Conservation (phyloP, 345 rosid species). For the Populus simonii region DNA sequence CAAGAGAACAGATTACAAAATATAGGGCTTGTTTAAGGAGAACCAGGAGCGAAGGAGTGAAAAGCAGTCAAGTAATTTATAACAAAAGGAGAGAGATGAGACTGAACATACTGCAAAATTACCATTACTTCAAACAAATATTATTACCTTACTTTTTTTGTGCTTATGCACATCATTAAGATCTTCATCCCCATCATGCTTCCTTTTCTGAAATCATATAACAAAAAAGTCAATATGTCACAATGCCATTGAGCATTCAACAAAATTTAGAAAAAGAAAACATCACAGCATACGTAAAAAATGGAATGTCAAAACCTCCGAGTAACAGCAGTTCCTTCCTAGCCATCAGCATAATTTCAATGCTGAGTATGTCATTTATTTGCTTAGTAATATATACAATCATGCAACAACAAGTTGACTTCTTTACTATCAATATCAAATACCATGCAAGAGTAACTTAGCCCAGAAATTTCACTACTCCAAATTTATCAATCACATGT, state of each 20-base stretch:
- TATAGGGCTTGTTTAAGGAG: slow-evolving; percentile 9
- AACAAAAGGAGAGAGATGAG: neutral
- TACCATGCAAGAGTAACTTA: neutral
- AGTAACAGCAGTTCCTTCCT: neutral
- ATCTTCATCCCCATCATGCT: slow-evolving; percentile 93
- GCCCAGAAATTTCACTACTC: neutral
- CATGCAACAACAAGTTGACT: neutral
- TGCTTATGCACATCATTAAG: slow-evolving; percentile 72
- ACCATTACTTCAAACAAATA: neutral
- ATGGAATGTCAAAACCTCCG: neutral
- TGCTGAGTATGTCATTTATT: neutral
- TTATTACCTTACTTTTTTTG: slow-evolving; percentile 90
- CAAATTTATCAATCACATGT: neutral
- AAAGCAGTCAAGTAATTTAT: neutral
- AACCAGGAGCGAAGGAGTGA: neutral
- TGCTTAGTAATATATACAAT: neutral
- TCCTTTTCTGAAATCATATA: slow-evolving; percentile 74
- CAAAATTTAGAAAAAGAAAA: neutral
- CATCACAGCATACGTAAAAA: neutral
- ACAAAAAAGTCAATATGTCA: slow-evolving; percentile 1
- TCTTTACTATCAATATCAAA: neutral
- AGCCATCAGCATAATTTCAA: neutral
- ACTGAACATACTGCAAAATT: neutral
- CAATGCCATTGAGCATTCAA: neutral
- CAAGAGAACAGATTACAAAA: slow-evolving; percentile 2